Base-by-base conservation (phyloP, 2,329 filamentous ascomycete species). In the Botrytis cinerea region DNA sequence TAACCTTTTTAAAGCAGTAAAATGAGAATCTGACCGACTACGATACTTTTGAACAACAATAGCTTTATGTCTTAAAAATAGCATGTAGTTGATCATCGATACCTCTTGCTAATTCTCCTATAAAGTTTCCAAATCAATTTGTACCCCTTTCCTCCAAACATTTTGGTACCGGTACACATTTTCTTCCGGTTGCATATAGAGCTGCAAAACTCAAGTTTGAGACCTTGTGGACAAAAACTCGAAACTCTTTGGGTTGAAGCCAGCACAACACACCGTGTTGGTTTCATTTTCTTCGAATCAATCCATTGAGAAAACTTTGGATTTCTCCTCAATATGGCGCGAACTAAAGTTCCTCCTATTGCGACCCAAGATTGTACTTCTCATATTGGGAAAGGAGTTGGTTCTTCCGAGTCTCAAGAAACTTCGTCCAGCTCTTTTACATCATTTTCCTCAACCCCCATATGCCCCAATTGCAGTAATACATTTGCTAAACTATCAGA, bases 321-420 rank as follows among this genome's bases (percentile, higher is more conserved):
- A 74, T 68, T 72, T 43, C 71, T 66, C 51, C 60, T 69, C 46
- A 72, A 61, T 54, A 74, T 75, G 74, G 74, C 66, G 28, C 69
- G 73, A 68, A 73, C 40, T n/a, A 75, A 75, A 63, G 60, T 73
- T 59, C 38, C 73, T 51, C 61, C 69, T 60, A 74, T 73, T 71
- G 66, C 61, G 9, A 73, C 60, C 54, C 71, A 73, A 62, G 40
- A 70, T 63, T 57, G 57, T 62, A 70, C 54, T 25, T 57, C 66
- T 46, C n/a, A 22, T 32, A 45, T 32, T 18, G 72, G 71, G 59
- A 64, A 63, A 71, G 64, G 71, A 69, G 63, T 64, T 64, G 62
- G 62, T 61, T 70, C 64, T 48, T 68, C 63, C 64, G 45, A 74
- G 70, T 62, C 60, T 45, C 67, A 72, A 48, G 71, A 63, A 48